Conservation (phyloP, 345 rosid genomes). For the Heritiera littoralis region DNA sequence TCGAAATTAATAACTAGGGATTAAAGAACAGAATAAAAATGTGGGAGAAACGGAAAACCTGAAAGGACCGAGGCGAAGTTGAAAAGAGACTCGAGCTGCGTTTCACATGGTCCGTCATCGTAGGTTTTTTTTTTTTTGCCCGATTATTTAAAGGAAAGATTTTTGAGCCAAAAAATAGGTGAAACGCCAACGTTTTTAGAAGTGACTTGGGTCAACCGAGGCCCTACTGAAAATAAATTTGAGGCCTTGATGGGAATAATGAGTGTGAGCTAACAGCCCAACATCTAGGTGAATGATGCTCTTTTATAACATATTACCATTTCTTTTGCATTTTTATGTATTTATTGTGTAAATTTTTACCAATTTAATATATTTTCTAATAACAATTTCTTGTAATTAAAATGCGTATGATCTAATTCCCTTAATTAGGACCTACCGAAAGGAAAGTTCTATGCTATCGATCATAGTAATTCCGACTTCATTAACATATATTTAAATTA, state of each 20-base stretch:
- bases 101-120: conserved; percentile 18
- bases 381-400: too few species aligned
- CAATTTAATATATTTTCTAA: too few species aligned
- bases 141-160: not conserved
- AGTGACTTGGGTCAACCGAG: not conserved
- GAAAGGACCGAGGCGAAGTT: not conserved
- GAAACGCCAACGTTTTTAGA: not conserved
- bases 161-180: not conserved
- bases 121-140: not conserved
- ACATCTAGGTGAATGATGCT: not conserved
- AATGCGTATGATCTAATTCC: too few species aligned
- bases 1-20: not conserved
- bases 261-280: not conserved
- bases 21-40: not conserved
- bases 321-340: too few species aligned
- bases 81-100: conserved; percentile 11
- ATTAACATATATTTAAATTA: too few species aligned
- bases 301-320: too few species aligned
- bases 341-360: too few species aligned
- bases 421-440: too few species aligned
- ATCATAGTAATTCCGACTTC: too few species aligned
- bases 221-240: not conserved
- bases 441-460: too few species aligned
- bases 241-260: not conserved
- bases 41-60: not conserved